Evolutionary conservation across 2,329 filamentous ascomycete genomes (phyloP).

Genomic region (Aspergillus brunneoviolaceus): DNA sequence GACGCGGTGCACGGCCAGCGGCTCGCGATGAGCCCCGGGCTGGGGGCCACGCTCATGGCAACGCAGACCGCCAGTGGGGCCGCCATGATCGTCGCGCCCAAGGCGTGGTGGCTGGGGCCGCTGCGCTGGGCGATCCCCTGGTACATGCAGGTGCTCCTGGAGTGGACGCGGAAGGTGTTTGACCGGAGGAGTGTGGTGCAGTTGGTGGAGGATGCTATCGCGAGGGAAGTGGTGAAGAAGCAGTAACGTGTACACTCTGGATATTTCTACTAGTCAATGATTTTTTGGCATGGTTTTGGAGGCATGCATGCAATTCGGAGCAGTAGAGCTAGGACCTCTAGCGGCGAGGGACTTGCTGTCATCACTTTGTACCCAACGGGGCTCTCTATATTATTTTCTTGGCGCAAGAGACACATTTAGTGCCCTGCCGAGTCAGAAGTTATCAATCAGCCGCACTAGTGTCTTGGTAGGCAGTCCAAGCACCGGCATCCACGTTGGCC

Average conservation of each 20-base stretch:
- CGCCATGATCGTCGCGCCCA: constrained; percentile 2
- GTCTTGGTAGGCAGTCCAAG: too few relatives aligned
- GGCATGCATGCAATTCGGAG: too few relatives aligned
- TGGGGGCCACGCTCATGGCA: background rate
- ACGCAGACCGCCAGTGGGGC: constrained; percentile 8
- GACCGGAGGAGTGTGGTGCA: background rate
- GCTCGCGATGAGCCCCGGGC: background rate
- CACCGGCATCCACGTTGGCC: too few relatives aligned
- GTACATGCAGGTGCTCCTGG: background rate
- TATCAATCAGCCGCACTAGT: too few relatives aligned
- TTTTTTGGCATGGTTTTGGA: too few relatives aligned
- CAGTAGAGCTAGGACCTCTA: too few relatives aligned
- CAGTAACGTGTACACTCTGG: background rate
- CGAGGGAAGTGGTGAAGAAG: constrained; percentile 2
- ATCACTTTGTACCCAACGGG: too few relatives aligned
- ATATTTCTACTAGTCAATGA: background rate
- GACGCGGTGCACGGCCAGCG: constrained; percentile 4
- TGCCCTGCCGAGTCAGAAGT: too few relatives aligned
- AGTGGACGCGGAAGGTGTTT: background rate
- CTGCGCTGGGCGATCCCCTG: constrained; percentile 8
- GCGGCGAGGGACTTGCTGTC: too few relatives aligned
- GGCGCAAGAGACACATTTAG: too few relatives aligned
- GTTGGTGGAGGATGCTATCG: constrained; percentile 7
- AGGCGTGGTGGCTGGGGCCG: constrained; percentile 10
- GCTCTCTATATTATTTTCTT: too few relatives aligned